Evolutionary conservation across 2,329 filamentous ascomycete genomes (phyloP), one percentile per base, ranked within the genome.

Genomic region (Diaporthe velutina): DNA sequence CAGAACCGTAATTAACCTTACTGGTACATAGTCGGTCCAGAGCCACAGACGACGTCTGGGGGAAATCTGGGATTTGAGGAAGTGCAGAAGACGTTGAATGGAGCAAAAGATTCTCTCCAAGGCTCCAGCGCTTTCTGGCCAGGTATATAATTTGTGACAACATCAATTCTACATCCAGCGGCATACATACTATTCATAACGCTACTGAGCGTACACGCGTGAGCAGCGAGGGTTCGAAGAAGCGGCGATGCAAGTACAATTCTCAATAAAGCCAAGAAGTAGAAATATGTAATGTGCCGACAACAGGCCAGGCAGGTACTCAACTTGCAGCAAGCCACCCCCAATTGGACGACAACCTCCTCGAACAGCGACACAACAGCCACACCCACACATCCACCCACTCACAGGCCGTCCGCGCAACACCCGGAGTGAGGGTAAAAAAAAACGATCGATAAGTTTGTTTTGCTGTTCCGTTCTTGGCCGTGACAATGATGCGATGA

Each of bases 181-280:
- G n/a, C n/a, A n/a, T n/a, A n/a, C n/a, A n/a, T n/a, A n/a, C n/a
- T n/a, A n/a, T n/a, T n/a, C n/a, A n/a, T n/a, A n/a, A n/a, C n/a
- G n/a, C n/a, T n/a, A n/a, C n/a, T n/a, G n/a, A n/a, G n/a, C n/a
- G n/a, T n/a, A n/a, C n/a, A n/a, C n/a, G n/a, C n/a, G n/a, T n/a
- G n/a, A n/a, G n/a, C n/a, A n/a, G n/a, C n/a, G n/a, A n/a, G n/a
- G n/a, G n/a, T n/a, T n/a, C n/a, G 42, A 48, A 48, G 17, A 48
- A 48, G 42, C 42, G 72, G 72, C 45, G 64, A 74, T 70, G 60
- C 64, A 70, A 74, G 60, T 64, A 70, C 54, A 74, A 70, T 42
- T 70, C 57, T 67, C 64, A 58, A n/a, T 70, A 61, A 74, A 61
- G 55, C 33, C 54, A 74, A 50, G 33, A 74, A 64, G 64, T 70